Conservation (phyloP, 768 basidiomycete genomes). For the Cystofilobasidium macerans region DNA sequence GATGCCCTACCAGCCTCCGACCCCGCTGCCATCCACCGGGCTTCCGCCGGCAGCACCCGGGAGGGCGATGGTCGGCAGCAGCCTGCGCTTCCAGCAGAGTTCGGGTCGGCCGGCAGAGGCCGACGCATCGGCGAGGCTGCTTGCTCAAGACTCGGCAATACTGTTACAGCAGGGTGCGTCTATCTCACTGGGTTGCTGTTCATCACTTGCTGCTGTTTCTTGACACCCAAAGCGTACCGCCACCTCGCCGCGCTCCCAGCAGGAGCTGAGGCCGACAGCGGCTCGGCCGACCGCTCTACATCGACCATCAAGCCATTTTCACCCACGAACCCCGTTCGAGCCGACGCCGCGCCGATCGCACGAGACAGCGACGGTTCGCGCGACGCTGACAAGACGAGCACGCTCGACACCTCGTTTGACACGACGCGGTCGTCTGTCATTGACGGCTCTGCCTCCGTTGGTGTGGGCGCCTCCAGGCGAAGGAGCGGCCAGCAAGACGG, state of each 20-base stretch:
- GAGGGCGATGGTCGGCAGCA: background rate
- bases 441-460: too few relatives aligned
- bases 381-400: background rate
- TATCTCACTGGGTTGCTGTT: too few relatives aligned
- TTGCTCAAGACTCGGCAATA: background rate
- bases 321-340: background rate
- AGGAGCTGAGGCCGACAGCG: background rate
- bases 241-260: background rate
- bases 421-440: background rate
- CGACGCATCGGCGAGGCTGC: background rate
- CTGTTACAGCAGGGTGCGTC: too few relatives aligned
- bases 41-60: background rate
- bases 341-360: too few relatives aligned
- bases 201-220: background rate
- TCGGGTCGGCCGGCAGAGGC: background rate
- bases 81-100: background rate
- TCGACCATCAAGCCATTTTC: conserved; percentile 1
- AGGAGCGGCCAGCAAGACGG: too few relatives aligned
- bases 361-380: too few relatives aligned
- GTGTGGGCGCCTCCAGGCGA: too few relatives aligned
- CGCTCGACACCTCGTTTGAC: background rate
- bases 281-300: background rate
- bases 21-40: too few relatives aligned
- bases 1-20: background rate
- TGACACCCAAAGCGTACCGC: background rate